Base-by-base conservation (phyloP, 2,329 filamentous ascomycete species). In the Alternaria conjuncta region DNA sequence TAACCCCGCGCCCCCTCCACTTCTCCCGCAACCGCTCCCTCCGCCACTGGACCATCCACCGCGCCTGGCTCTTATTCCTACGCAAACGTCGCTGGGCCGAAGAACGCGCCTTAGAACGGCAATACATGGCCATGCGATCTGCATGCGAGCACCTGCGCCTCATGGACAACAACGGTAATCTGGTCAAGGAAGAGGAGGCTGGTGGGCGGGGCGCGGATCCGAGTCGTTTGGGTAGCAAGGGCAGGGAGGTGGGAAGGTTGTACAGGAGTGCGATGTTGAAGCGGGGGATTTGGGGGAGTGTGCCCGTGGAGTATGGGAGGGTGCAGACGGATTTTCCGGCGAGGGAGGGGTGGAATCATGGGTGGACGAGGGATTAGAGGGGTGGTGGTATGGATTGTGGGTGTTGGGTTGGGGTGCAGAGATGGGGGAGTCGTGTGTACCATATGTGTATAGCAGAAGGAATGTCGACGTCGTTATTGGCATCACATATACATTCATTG, bases 11-110 rank as follows among this genome's bases (percentile, higher is more conserved):
- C 12, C 94, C 96, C 1, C 88, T 99, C 69, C 91, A 93, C 74
- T 94, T 98, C 87, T 93, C 89, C 44, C 93, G 95, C 72, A 92
- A 91, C 81, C 90, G 96, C 60, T 88, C 89, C 81, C 89, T 99
- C 68, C 92, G 96, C 50, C 96, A 99, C 86, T 99, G 96, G 96
- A 98, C 96, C 55, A 98, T 99, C 81, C 94, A 98, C 85, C 94
- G 96, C 73, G 95, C 95, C 21, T 98, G 94, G 93, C 86, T 92
- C 74, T 86, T 98, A 28, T 91, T 91, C 82, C 89, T 90, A 73
- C 87, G 90, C 71, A 87, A 92, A 78, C 86, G 89, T 73, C 89
- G 89, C 53, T 84, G 87, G 68, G 82, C 84, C 36, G 86, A 89
- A 55, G 86, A 92, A 77, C 83, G 86, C 58, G 92, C 94, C 79